A percentile compares a stretch with the other conserved stretches of the same genome.
These are phyloP conservation scores for Zizania palustris DNA, from an alignment of 202 grass and related monocot genomes.

Conservation along the genomic window DNA sequence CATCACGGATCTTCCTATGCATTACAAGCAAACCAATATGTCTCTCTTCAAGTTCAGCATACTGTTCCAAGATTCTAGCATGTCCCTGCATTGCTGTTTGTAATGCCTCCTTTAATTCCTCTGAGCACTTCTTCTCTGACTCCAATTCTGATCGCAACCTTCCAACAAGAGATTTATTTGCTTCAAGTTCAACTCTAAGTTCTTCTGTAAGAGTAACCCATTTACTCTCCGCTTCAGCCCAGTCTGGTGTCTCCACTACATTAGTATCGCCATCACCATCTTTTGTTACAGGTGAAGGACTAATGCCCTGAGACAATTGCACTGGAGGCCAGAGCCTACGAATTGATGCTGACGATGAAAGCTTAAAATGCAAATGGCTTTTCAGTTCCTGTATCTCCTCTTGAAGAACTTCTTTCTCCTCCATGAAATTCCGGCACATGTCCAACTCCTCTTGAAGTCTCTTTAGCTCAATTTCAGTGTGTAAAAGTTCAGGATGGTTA, in stretches of 20 bases:
- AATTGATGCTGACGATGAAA: constrained; percentile 57
- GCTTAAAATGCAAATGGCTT: constrained; percentile 75
- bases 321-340: constrained; percentile 46
- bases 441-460: constrained; percentile 77
- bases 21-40: constrained; percentile 73
- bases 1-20: constrained; percentile 80
- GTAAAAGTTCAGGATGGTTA: constrained; percentile 82
- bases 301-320: constrained; percentile 46
- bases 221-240: constrained; percentile 70
- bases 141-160: constrained; percentile 69
- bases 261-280: constrained; percentile 49
- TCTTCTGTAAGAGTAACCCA: constrained; percentile 86
- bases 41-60: constrained; percentile 95
- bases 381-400: constrained; percentile 95
- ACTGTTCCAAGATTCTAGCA: constrained; percentile 88
- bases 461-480: constrained; percentile 74
- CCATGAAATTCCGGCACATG: constrained; percentile 59
- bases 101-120: constrained; percentile 85
- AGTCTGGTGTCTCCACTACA: constrained; percentile 45
- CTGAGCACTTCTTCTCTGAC: constrained; percentile 79
- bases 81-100: constrained; percentile 94
- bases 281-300: constrained; percentile 47
- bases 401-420: constrained; percentile 79
- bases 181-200: constrained; percentile 82
- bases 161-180: constrained; percentile 53